Conservation (phyloP, 495 filamentous ascomycete species). For the Emericellopsis terricola region DNA sequence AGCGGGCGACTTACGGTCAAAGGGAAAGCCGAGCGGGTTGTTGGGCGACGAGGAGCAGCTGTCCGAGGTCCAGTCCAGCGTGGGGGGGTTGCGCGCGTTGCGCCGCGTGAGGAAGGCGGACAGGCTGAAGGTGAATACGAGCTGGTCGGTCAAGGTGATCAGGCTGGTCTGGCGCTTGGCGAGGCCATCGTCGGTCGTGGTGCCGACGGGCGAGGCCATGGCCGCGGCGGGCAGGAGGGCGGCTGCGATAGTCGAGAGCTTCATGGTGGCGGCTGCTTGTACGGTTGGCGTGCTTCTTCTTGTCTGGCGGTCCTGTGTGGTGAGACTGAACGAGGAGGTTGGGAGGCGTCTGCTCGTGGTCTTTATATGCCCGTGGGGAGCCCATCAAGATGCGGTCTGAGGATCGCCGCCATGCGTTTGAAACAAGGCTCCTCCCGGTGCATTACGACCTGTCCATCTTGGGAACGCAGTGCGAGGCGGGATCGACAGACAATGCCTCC, state of each 20-base stretch:
- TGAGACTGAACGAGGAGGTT: no score
- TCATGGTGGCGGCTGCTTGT: slow-evolving; percentile 6
- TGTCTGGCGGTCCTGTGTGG: no score
- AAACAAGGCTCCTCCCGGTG: no score
- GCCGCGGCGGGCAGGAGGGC: slow-evolving; percentile 6
- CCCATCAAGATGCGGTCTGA: no score
- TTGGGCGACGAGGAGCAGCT: slow-evolving; percentile 24
- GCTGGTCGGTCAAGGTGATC: slow-evolving; percentile 13
- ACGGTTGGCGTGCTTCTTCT: no score
- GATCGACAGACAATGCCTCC: no score
- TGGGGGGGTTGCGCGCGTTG: slow-evolving; percentile 12
- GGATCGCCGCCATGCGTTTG: no score
- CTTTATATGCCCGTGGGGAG: no score
- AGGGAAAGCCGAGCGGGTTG: slow-evolving; percentile 25
- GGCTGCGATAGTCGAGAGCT: slow-evolving; percentile 9
- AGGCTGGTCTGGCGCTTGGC: slow-evolving; percentile 3
- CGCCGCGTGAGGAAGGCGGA: slow-evolving; percentile 11
- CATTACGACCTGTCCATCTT: no score
- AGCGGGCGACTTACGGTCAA: slow-evolving; percentile 7
- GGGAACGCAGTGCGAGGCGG: no score
- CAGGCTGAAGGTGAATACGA: slow-evolving; percentile 16
- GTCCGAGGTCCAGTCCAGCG: slow-evolving; percentile 22
- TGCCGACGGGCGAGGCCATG: slow-evolving; percentile 6
- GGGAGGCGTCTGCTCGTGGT: no score
- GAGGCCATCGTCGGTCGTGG: not conserved